Conservation (phyloP, 352 stramenopile species). For the Globisporangium cystogenes region DNA sequence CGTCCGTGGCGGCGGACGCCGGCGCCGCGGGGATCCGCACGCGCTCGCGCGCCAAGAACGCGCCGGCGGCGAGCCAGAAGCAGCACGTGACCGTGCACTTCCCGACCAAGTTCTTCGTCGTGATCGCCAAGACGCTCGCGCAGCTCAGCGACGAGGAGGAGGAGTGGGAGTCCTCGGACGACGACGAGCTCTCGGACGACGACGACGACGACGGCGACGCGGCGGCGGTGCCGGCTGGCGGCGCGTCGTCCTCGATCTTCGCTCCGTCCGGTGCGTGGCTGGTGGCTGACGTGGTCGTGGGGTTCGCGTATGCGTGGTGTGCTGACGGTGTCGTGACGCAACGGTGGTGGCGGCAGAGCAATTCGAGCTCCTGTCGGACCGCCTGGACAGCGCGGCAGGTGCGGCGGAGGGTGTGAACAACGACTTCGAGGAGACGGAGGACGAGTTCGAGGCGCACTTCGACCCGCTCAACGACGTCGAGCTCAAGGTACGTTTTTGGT, state of each 20-base stretch:
- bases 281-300: not conserved
- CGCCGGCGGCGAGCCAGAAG: conserved; percentile 22
- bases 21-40: conserved; percentile 33
- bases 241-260: conserved; percentile 35
- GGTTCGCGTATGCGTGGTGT: not conserved
- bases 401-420: conserved; percentile 29
- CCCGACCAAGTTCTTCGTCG: conserved; percentile 68
- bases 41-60: conserved; percentile 45
- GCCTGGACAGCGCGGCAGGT: conserved; percentile 28
- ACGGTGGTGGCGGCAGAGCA: conserved; percentile 44
- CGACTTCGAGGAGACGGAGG: conserved; percentile 49
- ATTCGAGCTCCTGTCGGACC: conserved; percentile 65
- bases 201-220: conserved; percentile 31
- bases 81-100: conserved; percentile 68
- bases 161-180: conserved; percentile 67
- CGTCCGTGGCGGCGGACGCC: conserved; percentile 2
- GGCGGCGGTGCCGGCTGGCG: conserved; percentile 2
- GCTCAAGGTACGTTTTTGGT: conserved; percentile 45
- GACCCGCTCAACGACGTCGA: conserved; percentile 76
- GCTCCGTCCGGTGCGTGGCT: conserved; percentile 51
- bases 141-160: conserved; percentile 74
- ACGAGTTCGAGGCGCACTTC: conserved; percentile 79
- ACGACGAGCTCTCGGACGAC: conserved; percentile 56
- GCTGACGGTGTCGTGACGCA: not conserved
- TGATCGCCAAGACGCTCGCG: conserved; percentile 64